Evolutionary conservation across 108 stramenopile genomes (phyloP).

Genomic region (Cyclotella distinguenda): DNA sequence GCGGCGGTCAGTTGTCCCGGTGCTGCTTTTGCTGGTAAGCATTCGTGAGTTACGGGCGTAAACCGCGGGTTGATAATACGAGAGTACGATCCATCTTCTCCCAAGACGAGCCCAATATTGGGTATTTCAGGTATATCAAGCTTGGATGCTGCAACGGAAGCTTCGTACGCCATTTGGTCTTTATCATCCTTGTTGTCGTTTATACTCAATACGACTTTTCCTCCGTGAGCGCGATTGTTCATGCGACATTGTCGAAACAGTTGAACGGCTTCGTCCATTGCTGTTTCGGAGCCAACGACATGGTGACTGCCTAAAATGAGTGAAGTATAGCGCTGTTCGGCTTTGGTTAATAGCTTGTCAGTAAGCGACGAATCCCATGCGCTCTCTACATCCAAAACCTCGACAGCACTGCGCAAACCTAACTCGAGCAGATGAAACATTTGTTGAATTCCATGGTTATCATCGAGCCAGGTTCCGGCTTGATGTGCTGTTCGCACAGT

Average conservation of each 20-base stretch:
- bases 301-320: conserved; percentile 92
- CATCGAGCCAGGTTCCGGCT: conserved; percentile 94
- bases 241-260: conserved; percentile 87
- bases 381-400: conserved; percentile 95
- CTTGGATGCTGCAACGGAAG: conserved; percentile 56
- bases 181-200: conserved; percentile 61
- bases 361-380: conserved; percentile 77
- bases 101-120: conserved; percentile 86
- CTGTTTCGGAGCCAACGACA: conserved; percentile 77
- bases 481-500: conserved; percentile 92
- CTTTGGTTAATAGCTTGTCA: conserved; percentile 53
- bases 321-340: conserved; percentile 74
- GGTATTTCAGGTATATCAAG: conserved; percentile 80
- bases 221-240: conserved; percentile 87
- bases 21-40: conserved; percentile 89
- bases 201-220: conserved; percentile 86
- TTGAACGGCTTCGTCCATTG: conserved; percentile 64
- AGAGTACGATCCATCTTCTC: conserved; percentile 79
- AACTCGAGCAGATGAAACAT: conserved; percentile 82
- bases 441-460: conserved; percentile 69
- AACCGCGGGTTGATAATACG: conserved; percentile 93
- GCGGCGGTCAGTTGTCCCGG: conserved; percentile 96
- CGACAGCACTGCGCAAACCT: conserved; percentile 91
- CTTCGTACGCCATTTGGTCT: conserved; percentile 80
- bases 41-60: conserved; percentile 94